Evolutionary conservation across 2,329 filamentous ascomycete species (phyloP), one percentile per base, ranked within the genome.

Genomic region (Dendryphion nanum): DNA sequence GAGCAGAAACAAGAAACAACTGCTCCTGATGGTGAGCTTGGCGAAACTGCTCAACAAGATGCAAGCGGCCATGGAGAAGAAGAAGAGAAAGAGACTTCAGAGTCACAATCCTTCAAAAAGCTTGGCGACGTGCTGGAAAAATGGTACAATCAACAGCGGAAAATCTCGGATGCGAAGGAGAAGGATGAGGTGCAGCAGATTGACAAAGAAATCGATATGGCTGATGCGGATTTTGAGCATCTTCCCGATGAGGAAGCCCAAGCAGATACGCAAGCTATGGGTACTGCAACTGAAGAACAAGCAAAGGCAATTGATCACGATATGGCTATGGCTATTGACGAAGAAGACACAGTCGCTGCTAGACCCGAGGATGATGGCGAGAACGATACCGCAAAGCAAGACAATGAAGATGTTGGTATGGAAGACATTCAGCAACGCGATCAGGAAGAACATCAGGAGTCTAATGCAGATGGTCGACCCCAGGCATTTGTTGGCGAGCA

Each of bases 191-290:
- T 73, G 35, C 58, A 68, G 41, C 61, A 67, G 30, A 57, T 62
- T 69, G 48, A 70, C 61, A 51, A 76, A 46, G 80, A 86, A 42
- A 74, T 82, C n/a, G 83, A 93, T 45, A 85, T 88, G 74, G 75
- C 79, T 7, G 77, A 84, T 57, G 80, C 79, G n/a, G 89, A 96
- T 59, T 96, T 96, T 59, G 89, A 97, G 69, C 93, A 99, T 67
- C 73, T 97, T 3, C 84, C 85, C 44, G 82, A 96, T 49, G 88
- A 96, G 43, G 79, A 93, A 19, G 79, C 83, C 18, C 77, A 83
- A 37, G 80, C 85, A n/a, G 90, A 96, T 61, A 83, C 89, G 2
- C 93, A 98, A 68, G 93, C 93, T 12, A 78, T 98, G 57, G 94
- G 93, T 21, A 84, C 86, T 26, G 88, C 91, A 4, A 86, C 81